Evolutionary conservation across 305 asterid genomes (phyloP).

Genomic region (Lippia alba): DNA sequence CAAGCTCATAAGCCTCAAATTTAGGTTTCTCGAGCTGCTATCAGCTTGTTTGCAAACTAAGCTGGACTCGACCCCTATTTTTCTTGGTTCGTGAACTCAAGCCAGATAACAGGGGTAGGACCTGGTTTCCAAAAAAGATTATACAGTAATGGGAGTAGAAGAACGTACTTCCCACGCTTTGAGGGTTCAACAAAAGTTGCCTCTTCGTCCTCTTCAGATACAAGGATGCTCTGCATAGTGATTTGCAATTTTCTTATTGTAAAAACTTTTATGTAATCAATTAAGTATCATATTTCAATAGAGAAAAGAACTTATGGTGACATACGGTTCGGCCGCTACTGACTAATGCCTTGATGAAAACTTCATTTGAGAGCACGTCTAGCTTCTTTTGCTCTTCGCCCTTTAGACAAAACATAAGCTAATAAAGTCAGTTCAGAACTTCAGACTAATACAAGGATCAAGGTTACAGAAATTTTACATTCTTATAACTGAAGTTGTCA

Average conservation of each 20-base stretch:
- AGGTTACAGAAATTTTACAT: neutral
- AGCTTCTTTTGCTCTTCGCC: slow-evolving; percentile 99
- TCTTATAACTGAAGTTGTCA: too few relatives aligned
- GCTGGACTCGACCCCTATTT: too few relatives aligned
- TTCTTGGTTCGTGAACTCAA: neutral
- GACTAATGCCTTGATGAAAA: slow-evolving; percentile 86
- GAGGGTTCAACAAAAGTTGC: slow-evolving; percentile 83
- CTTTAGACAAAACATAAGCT: slow-evolving; percentile 39
- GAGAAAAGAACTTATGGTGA: neutral
- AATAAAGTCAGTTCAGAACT: too few relatives aligned
- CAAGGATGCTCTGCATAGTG: slow-evolving; percentile 85
- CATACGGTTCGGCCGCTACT: slow-evolving; percentile 94
- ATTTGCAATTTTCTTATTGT: slow-evolving; percentile 26
- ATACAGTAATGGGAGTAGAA: slow-evolving; percentile 17
- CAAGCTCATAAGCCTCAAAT: too few relatives aligned
- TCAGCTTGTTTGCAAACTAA: too few relatives aligned
- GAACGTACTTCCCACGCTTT: slow-evolving; percentile 78
- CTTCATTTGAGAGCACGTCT: slow-evolving; percentile 93
- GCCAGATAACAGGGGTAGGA: neutral
- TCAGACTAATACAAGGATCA: too few relatives aligned
- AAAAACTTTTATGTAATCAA: too few relatives aligned
- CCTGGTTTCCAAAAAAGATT: too few relatives aligned
- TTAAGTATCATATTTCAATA: slow-evolving; percentile 12
- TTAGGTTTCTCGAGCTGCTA: too few relatives aligned
- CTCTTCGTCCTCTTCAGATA: slow-evolving; percentile 96